Conservation (phyloP, 495 filamentous ascomycete species). For the Penicillium nucicola region DNA sequence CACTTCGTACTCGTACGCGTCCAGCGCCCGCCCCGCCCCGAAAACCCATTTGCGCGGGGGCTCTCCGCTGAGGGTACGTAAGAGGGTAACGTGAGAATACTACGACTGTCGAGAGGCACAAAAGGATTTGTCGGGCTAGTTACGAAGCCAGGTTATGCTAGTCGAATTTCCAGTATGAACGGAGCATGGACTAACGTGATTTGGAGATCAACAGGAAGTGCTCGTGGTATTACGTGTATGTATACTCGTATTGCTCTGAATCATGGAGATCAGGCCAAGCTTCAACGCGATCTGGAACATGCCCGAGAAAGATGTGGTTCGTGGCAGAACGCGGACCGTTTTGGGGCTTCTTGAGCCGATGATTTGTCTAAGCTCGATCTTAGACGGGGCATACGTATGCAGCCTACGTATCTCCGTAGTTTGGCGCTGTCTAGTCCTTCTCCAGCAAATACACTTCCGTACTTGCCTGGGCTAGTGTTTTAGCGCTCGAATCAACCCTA, state of each 20-base stretch:
- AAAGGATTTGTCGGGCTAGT: too few relatives aligned
- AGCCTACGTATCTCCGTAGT: slow-evolving; percentile 23
- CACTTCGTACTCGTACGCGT: slow-evolving; percentile 28
- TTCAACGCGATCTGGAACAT: slow-evolving; percentile 18
- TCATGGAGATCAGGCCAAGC: slow-evolving; percentile 19
- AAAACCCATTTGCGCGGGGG: slow-evolving; percentile 12
- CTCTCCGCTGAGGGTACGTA: slow-evolving; percentile 22
- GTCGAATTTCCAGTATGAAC: too few relatives aligned
- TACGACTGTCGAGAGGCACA: background rate
- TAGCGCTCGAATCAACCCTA: slow-evolving; percentile 3
- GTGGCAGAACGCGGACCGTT: slow-evolving; percentile 1
- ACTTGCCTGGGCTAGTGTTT: slow-evolving; percentile 8
- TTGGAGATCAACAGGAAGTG: too few relatives aligned
- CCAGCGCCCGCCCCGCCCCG: slow-evolving; percentile 23
- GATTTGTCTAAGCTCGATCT: slow-evolving; percentile 14
- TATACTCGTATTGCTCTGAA: background rate
- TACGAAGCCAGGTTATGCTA: too few relatives aligned
- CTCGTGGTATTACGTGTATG: background rate
- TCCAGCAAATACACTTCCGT: slow-evolving; percentile 12
- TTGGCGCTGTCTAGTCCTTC: slow-evolving; percentile 7
- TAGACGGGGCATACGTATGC: slow-evolving; percentile 27
- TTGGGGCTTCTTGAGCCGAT: slow-evolving; percentile 16
- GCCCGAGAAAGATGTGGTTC: slow-evolving; percentile 1
- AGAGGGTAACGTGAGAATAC: slow-evolving; percentile 10
- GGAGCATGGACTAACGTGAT: too few relatives aligned